Evolutionary conservation across 140 eudicot genomes (phyloP), one percentile per base, ranked within the genome.

Genomic region (Ambrosia hybrid): DNA sequence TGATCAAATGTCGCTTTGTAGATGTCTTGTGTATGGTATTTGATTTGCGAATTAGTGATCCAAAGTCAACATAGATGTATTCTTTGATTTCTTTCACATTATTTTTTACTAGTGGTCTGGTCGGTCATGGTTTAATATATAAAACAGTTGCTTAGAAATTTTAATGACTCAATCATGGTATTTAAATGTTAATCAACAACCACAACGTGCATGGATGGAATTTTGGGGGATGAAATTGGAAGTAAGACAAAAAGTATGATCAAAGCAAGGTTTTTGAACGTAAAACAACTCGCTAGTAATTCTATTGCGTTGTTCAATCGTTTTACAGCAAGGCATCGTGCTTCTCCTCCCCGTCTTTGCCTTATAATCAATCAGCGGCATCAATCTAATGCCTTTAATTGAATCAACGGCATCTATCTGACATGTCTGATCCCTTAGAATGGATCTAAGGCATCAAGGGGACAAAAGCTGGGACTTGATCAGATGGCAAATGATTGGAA

Each of bases 261-360:
- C 33, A 76, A 81, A 26, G 88, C 86, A 2, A 84, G 69, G 84
- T 87, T 91, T 17, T 67, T 76, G 46, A 89, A 91, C 49, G 89
- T 91, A 17, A 80, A 85, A 17, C 83, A 88, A 64, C 73, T 73
- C 0, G 87, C 91, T 17, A 91, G 96, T 82, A 86, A 78, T 78
- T 84, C 94, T 1, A 70, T 91, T 17, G 91, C 88, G 49, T 69
- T 88, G 82, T 77, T 91, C 9, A 86, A 82, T 70, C 84, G 92
- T 26, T 91, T 84, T 76, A 86, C 91, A 4, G 85, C 90, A 13
- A 85, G 83, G 67, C 87, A 85, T 71, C 83, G 85, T 72, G 88
- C 91, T 34, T 77, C 89, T 17, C 83, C n/a, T n/a, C n/a, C n/a
- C n/a, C n/a, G n/a, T n/a, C n/a, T n/a, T n/a, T n/a, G n/a, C n/a